Evolutionary conservation across 345 rosid genomes (phyloP), one percentile per base, ranked within the genome.

Genomic region (Geranium rotundifolium): DNA sequence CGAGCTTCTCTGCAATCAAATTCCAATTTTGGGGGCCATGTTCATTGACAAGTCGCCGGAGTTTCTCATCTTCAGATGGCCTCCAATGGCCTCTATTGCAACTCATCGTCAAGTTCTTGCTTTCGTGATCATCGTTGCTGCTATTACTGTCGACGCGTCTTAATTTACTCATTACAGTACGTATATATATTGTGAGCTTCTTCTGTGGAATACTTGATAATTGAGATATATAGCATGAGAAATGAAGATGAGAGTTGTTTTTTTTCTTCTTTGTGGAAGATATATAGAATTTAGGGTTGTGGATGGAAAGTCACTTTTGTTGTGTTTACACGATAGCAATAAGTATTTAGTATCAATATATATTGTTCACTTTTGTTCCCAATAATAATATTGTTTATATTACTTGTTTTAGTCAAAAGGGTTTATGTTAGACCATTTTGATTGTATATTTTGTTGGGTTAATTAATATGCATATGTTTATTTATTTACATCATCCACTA

Each of bases 21-120:
- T 86, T 86, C 93, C 93, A 86, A 69, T 86, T 86, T 54, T 81
- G 89, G 0, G 93, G 78, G 65, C 93, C 93, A 29, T 67, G 75
- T 63, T 82, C 79, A 58, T 79, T 70, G 5, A 86, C 92, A 60
- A 86, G 87, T 57, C 68, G 81, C 65, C 81, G 69, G 50, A 86
- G 92, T 64, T 76, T 84, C 63, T 84, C 87, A 60, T 86, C 92
- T 65, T 86, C 92, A 31, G 79, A 82, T 0, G 92, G 84, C 46
- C 89, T 77, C 93, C 93, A 86, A 77, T 86, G 93, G 9, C 93
- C 89, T 55, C 93, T 72, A 58, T 77, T 71, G 58, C 81, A 84
- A 58, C 66, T 64, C 59, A 7, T 46, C 14, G 12, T 7, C 52
- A 10, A 7, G 52, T 46, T 46, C 52, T 46, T 46, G 52, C 3